Evolutionary conservation across 2,329 filamentous ascomycete species (phyloP), one percentile per base, ranked within the genome.

Genomic region (Aspergillus versicolor): DNA sequence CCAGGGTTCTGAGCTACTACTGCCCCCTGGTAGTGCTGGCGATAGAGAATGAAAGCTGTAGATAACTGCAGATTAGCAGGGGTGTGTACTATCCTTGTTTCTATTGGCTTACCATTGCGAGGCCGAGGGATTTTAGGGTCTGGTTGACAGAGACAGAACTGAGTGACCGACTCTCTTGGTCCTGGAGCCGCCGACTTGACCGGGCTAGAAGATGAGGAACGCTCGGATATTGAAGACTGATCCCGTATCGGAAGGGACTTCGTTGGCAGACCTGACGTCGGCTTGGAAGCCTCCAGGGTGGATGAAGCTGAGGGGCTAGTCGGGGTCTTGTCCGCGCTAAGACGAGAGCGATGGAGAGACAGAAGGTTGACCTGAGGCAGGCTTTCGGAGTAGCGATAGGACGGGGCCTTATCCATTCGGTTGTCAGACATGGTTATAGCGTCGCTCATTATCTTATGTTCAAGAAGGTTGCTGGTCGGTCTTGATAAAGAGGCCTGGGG

Each of bases 41-140:
- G 91, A 79, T 96, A 99, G 66, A 99, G 82, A 64, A 99, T 99
- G 78, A 99, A 99, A 50, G 93, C 94, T 99, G 73, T 72, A 71
- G 96, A 50, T 40, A 9, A 42, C 37, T 5, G 22, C 11, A 30
- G 52, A 54, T 56, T 27, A 45, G 38, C 32, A 27, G 12, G 27
- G 27, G 15, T 12, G 11, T 30, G 12, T 22, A 8, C 9, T 8
- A 1, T 4, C 42, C 38, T 51, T 12, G 21, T 24, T 30, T 24
- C 21, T 49, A 37, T 24, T 41, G 46, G 79, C 85, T 75, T 75
- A 88, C 87, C 85, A 79, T 90, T 90, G 73, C 87, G 82, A 64
- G 87, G 87, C 65, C 87, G 79, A 57, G 87, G 87, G 60, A 89
- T 88, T 72, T 89, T 89, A 22, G 86, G 86, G 67, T 88, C 86